These are phyloP conservation scores for Bombardia bombarda DNA, from an alignment of 495 filamentous ascomycete genomes.

Conservation along the genomic window DNA sequence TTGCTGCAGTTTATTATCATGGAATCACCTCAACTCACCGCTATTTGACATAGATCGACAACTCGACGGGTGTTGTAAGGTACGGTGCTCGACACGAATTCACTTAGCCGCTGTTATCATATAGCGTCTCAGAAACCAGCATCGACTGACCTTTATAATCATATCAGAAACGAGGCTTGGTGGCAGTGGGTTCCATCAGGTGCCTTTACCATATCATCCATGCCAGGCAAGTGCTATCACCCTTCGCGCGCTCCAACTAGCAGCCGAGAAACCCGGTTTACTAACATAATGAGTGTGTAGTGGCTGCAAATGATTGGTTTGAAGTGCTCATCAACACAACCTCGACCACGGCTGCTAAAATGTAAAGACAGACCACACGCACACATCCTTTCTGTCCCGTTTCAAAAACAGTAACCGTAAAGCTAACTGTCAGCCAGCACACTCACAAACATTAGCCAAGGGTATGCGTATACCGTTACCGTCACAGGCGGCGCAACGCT, in stretches of 20 bases:
- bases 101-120: no score
- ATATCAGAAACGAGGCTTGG: conserved; percentile 17
- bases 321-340: conserved; percentile 21
- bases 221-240: conserved; percentile 12
- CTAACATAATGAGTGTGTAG: conserved; percentile 8
- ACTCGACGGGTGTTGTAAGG: conserved; percentile 12
- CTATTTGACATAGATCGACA: conserved; percentile 18
- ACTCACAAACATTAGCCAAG: conserved; percentile 14
- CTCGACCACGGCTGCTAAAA: conserved; percentile 12
- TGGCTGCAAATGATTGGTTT: conserved; percentile 20
- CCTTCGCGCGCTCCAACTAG: background rate
- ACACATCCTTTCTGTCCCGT: no score
- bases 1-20: no score
- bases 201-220: conserved; percentile 12
- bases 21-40: no score
- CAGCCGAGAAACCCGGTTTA: no score
- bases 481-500: conserved; percentile 11
- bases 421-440: no score
- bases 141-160: background rate
- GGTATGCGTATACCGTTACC: conserved; percentile 7
- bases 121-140: background rate
- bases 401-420: no score
- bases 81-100: no score
- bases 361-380: conserved; percentile 16
- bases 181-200: conserved; percentile 22